phyloP scores from a whole-genome alignment of 805 yeast species.

The Kodamaea lidongshanica region DNA sequence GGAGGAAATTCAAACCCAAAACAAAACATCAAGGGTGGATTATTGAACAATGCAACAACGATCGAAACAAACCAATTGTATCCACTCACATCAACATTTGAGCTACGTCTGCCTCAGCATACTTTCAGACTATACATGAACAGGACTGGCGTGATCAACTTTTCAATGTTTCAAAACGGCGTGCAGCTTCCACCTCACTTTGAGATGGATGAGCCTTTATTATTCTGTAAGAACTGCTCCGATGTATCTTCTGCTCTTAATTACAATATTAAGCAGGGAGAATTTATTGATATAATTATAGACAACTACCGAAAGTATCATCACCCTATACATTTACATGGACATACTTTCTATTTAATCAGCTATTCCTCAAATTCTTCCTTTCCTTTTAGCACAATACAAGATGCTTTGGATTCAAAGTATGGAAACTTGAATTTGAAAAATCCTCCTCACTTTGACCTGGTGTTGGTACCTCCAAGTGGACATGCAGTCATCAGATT shows the following conservation, averaged over 20 bases:
- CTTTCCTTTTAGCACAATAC: constrained; percentile 20
- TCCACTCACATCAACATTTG: constrained; percentile 5
- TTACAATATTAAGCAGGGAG: constrained; percentile 19
- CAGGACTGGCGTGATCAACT: constrained; percentile 23
- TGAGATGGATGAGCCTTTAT: constrained; percentile 6
- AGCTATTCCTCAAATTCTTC: constrained; percentile 18
- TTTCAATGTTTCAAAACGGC: constrained; percentile 21
- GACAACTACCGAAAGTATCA: constrained; percentile 22
- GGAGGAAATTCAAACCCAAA: too few relatives aligned
- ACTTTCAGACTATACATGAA: constrained; percentile 25
- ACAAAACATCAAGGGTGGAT: constrained; percentile 20
- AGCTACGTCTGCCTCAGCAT: constrained; percentile 14
- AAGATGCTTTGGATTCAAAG: constrained; percentile 18
- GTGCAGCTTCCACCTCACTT: constrained; percentile 6
- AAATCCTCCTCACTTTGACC: constrained; percentile 22
- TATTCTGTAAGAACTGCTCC: constrained; percentile 4
- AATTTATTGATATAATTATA: constrained; percentile 26
- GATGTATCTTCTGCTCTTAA: constrained; percentile 1
- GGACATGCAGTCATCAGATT: constrained; percentile 30
- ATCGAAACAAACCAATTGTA: constrained; percentile 4
- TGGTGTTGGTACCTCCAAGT: constrained; percentile 22
- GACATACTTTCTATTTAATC: constrained; percentile 26
- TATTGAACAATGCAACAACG: constrained; percentile 7
- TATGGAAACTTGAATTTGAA: constrained; percentile 14
- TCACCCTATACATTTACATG: constrained; percentile 33